These are phyloP conservation scores for Marsdenia floribunda DNA, from an alignment of 257 asterid species.

Conservation along the genomic window DNA sequence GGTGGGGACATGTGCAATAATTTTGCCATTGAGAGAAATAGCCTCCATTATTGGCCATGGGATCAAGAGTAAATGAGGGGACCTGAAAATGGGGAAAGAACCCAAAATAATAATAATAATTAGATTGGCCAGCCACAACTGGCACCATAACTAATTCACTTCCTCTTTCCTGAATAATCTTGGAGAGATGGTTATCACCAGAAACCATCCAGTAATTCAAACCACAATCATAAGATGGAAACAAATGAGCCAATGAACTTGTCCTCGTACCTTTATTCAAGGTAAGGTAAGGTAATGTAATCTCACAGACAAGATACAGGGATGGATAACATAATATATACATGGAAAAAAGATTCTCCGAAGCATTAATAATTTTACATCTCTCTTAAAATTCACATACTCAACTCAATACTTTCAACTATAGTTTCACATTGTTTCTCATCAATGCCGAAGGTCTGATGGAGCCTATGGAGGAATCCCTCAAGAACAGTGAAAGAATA, in stretches of 20 bases:
- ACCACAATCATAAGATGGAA: no score
- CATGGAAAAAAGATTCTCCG: not conserved
- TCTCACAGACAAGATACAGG: not conserved
- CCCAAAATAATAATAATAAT: slow-evolving; percentile 7
- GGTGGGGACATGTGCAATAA: slow-evolving; percentile 32
- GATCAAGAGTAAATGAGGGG: not conserved
- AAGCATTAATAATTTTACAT: slow-evolving; percentile 20
- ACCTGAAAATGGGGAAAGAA: not conserved
- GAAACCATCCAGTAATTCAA: no score
- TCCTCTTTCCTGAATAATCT: not conserved
- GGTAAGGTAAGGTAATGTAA: not conserved
- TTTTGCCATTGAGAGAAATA: slow-evolving; percentile 5
- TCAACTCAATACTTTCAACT: not conserved
- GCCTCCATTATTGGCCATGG: slow-evolving; percentile 20
- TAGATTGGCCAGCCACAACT: slow-evolving; percentile 18
- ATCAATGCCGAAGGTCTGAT: not conserved
- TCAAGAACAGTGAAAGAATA: not conserved
- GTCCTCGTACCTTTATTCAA: not conserved
- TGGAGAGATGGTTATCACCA: no score
- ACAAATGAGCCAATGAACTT: not conserved
- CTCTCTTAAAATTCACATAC: slow-evolving; percentile 14
- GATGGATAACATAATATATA: not conserved
- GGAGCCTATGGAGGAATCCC: slow-evolving; percentile 10
- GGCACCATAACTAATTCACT: slow-evolving; percentile 4
- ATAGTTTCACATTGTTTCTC: slow-evolving; percentile 5